Evolutionary conservation across 306 rosid species (phyloP), one percentile per base, ranked within the genome.

Genomic region (Pyrus bretschneideri): DNA sequence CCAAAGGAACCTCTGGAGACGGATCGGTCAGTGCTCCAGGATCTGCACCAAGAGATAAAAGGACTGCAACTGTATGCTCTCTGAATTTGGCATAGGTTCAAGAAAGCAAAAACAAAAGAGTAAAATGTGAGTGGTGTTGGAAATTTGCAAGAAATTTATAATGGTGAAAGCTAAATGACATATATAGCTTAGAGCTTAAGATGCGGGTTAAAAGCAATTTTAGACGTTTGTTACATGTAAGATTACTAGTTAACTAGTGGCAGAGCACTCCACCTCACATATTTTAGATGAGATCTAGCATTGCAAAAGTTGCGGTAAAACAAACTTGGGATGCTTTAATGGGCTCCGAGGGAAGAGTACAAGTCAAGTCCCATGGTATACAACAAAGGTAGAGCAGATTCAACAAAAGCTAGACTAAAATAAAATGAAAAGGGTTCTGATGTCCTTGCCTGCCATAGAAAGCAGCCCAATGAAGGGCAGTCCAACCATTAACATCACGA

Each of bases 381-480:
- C 70, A 18, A 42, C 44, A 69, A 44, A 25, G 51, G 7, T 33
- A 76, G 60, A 51, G 60, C 70, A 63, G 69, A 59, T 66, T 49
- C 73, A 52, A 38, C 4, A 40, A 22, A 21, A 58, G 11, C 67
- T 35, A 29, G 22, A 60, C 62, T 30, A 25, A 52, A 59, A 79
- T 51, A 64, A 78, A 58, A 71, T 5, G 45, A 22, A 42, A 31
- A 19, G 57, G 57, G 78, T 62, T 79, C 64, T 64, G 68, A 72
- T 29, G 76, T 33, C 78, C 76, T 89, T 86, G 79, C 98, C 98
- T 88, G 96, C 98, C 95, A 84, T 73, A 81, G 72, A 69, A 91
- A 68, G 98, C 98, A 49, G 96, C 98, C 98, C 98, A 93, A 78
- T 93, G 98, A 70, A 93, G 79, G 63, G 96, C 98, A 12, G 98